Evolutionary conservation across 106 monocot genomes (phyloP), one percentile per base, ranked within the genome.

Genomic region (Xerophyta viscosa): DNA sequence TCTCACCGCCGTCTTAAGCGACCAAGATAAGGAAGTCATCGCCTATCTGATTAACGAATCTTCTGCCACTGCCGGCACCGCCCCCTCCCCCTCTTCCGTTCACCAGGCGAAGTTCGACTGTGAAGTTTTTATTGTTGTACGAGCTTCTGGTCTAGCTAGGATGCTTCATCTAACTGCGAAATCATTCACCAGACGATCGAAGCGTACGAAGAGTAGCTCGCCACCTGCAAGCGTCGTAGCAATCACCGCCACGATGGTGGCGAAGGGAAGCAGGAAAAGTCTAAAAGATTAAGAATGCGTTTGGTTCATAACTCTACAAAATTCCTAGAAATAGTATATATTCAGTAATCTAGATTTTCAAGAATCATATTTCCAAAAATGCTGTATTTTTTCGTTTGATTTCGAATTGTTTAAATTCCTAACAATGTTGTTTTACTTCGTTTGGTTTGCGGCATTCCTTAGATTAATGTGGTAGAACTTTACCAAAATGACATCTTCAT

Each of bases 121-220:
- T 56, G 73, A 69, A 12, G 82, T 69, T 83, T 83, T 62, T 72
- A 70, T 50, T 83, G 82, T 65, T 83, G 73, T 68, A 73, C 52
- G 3, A 63, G 73, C 48, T 83, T 69, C 65, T 83, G 82, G 82
- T 77, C 69, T 0, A 68, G 82, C 7, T 83, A 77, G 82, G 61
- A 83, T 57, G 33, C 69, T 42, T 83, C 82, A 3, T 27, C 61
- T 9, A 69, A 77, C 20, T 68, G 68, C 24, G 82, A 69, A 56
- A 27, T 63, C 17, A 83, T 83, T 44, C 72, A 83, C 54, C 62
- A 59, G 29, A 77, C 69, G 21, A 76, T 83, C 37, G 82, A 83
- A 39, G 77, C 73, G 27, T 83, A 73, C 45, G 82, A 83, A 43
- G 77, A 83, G 46, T 77, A 83, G 28, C 70, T 83, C 6, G 62